Evolutionary conservation across 176 grass and related monocot species (phyloP), one percentile per base, ranked within the genome.

Genomic region (Zea luxurians): DNA sequence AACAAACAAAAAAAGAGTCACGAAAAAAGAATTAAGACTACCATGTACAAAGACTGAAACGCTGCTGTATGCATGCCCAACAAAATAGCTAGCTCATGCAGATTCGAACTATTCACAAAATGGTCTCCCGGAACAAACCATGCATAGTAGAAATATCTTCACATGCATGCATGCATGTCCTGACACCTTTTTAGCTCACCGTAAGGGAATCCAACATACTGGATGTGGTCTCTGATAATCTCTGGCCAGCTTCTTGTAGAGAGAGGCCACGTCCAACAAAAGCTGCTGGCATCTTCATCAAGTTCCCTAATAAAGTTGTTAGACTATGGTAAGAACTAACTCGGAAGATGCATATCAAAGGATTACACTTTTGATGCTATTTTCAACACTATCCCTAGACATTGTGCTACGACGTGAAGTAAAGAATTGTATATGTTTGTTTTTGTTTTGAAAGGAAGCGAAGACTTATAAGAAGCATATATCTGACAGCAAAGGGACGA

Each of bases 221-320:
- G 47, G 65, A 57, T 37, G 77, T 58, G 59, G 70, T 83, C n/a
- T 90, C 85, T 7, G 85, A 78, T 55, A 93, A 45, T 46, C 27
- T 72, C 53, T 66, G 37, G 52, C 48, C 48, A 63, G 37, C 60
- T 89, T 83, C 75, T 59, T 75, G 13, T 58, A 86, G 64, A 71
- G 64, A 80, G 53, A 83, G 49, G 21, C 53, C 65, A 71, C 37
- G 60, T 27, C 27, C 62, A 46, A 40, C 57, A 70, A 71, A 20
- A 42, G 62, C 38, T 12, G 84, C 20, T 12, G 78, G 10, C 71
- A 85, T 85, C 82, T 80, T 83, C 87, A 84, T 61, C 13, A 83
- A 75, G 61, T 82, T 84, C 10, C 84, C 90, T 93, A 79, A 61
- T 93, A 79, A 61, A 84, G 64, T 46, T 8, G 61, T 70, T 43